Percentiles rank a stretch among this genome's conserved stretches.
Evolutionary conservation across 2,329 filamentous ascomycete genomes (phyloP).

Genomic region (Cephalotrichum gorgonifer): DNA sequence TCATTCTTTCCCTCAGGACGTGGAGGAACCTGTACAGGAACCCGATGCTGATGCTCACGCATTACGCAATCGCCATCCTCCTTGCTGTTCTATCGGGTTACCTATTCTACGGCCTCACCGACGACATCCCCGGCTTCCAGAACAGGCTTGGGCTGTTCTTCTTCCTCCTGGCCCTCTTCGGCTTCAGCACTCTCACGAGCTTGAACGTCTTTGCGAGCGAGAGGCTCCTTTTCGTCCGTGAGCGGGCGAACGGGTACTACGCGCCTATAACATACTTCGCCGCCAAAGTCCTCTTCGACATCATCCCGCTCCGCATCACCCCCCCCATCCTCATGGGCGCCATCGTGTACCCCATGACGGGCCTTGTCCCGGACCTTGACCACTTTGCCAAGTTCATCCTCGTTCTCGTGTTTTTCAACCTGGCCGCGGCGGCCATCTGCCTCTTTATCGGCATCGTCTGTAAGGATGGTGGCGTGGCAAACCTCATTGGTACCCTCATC

Average conservation of each 20-base stretch:
- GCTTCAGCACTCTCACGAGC: conserved; percentile 91
- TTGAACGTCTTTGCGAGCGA: conserved; percentile 90
- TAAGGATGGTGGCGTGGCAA: conserved; percentile 83
- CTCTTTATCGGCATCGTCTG: conserved; percentile 95
- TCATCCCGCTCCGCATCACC: conserved; percentile 85
- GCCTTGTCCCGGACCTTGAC: conserved; percentile 67
- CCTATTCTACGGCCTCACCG: conserved; percentile 90
- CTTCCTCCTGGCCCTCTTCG: conserved; percentile 90
- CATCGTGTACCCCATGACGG: conserved; percentile 97
- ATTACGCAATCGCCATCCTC: conserved; percentile 94
- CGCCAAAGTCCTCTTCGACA: conserved; percentile 96
- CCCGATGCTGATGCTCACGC: conserved; percentile 94
- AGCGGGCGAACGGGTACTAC: conserved; percentile 96
- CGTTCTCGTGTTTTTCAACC: conserved; percentile 88
- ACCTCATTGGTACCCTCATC: conserved; percentile 84
- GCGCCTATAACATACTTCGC: conserved; percentile 87
- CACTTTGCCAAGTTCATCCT: conserved; percentile 90
- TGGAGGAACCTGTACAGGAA: conserved; percentile 98
- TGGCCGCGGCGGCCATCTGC: conserved; percentile 87
- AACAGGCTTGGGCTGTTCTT: conserved; percentile 96
- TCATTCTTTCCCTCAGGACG: conserved; percentile 80
- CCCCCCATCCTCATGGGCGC: conserved; percentile 91
- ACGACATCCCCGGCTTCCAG: conserved; percentile 95
- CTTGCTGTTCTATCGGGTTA: conserved; percentile 90
- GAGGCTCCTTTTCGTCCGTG: conserved; percentile 79